These are phyloP conservation scores for Sequoia sempervirens DNA, from an alignment of 75 land plant species.

Conservation along the genomic window DNA sequence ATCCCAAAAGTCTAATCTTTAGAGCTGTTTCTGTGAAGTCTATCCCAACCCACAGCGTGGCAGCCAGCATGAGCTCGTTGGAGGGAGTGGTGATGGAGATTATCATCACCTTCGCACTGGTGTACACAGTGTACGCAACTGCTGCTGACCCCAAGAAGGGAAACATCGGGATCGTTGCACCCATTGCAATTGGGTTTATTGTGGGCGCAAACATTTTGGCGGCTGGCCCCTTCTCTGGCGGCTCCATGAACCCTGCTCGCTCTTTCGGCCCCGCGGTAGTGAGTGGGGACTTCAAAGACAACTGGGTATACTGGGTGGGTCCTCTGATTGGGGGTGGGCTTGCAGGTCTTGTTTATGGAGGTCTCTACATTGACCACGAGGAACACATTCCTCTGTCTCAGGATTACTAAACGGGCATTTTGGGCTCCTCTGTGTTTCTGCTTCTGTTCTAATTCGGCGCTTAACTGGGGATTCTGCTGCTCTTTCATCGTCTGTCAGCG, in stretches of 20 bases:
- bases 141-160: constrained; percentile 67
- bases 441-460: neutral
- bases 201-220: constrained; percentile 69
- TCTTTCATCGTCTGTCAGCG: neutral
- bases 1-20: neutral
- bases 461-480: neutral
- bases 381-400: constrained; percentile 19
- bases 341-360: constrained; percentile 56
- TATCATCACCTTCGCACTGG: constrained; percentile 48
- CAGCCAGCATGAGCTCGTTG: constrained; percentile 24
- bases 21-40: constrained; percentile 11
- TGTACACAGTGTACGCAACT: constrained; percentile 61
- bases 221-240: constrained; percentile 78
- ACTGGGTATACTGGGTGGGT: constrained; percentile 85
- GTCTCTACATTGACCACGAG: constrained; percentile 19
- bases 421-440: neutral
- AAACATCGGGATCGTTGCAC: constrained; percentile 42
- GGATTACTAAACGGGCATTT: neutral
- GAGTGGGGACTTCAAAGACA: constrained; percentile 39
- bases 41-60: constrained; percentile 31
- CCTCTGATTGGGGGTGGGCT: constrained; percentile 71
- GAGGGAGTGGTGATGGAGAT: constrained; percentile 51
- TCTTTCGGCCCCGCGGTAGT: constrained; percentile 70
- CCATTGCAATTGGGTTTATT: constrained; percentile 54
- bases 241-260: constrained; percentile 80